These are phyloP conservation scores for Fusarium foetens DNA, from an alignment of 2,329 filamentous ascomycete genomes.

Conservation along the genomic window DNA sequence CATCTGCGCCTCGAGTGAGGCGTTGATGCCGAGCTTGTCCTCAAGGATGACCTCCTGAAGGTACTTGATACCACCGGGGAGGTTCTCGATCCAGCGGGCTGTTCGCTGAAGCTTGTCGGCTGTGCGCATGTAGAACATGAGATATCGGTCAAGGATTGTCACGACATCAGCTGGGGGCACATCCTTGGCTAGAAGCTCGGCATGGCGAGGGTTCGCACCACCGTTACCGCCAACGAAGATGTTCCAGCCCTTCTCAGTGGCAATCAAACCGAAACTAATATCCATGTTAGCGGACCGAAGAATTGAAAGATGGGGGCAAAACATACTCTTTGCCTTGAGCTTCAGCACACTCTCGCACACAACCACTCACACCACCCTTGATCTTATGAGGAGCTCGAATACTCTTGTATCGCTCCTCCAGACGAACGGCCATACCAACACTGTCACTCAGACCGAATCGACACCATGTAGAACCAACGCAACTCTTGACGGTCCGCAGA, in stretches of 20 bases:
- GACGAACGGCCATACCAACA: constrained; percentile 86
- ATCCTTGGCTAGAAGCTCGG: constrained; percentile 86
- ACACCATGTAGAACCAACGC: constrained; percentile 92
- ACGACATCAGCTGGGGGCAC: constrained; percentile 85
- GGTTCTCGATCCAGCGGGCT: constrained; percentile 84
- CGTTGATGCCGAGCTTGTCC: constrained; percentile 86
- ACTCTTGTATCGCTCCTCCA: constrained; percentile 93
- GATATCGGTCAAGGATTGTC: constrained; percentile 85
- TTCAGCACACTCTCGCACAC: constrained; percentile 92
- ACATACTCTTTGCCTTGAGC: constrained; percentile 89
- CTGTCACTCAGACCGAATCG: constrained; percentile 89
- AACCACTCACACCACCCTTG: constrained; percentile 90
- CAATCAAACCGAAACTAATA: constrained; percentile 83
- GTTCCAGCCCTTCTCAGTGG: constrained; percentile 93
- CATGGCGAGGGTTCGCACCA: constrained; percentile 84
- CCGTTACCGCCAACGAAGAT: constrained; percentile 92
- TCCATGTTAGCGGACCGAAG: constrained; percentile 15
- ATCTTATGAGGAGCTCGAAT: constrained; percentile 90
- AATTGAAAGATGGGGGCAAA: background rate
- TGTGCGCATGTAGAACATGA: constrained; percentile 94
- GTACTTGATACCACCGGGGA: constrained; percentile 86
- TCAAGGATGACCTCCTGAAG: constrained; percentile 84
- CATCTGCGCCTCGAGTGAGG: constrained; percentile 89
- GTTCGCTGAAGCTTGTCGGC: constrained; percentile 91
- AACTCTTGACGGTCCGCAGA: constrained; percentile 89